Conservation (phyloP, 768 basidiomycete genomes). For the Coprinopsis strossmayeri region DNA sequence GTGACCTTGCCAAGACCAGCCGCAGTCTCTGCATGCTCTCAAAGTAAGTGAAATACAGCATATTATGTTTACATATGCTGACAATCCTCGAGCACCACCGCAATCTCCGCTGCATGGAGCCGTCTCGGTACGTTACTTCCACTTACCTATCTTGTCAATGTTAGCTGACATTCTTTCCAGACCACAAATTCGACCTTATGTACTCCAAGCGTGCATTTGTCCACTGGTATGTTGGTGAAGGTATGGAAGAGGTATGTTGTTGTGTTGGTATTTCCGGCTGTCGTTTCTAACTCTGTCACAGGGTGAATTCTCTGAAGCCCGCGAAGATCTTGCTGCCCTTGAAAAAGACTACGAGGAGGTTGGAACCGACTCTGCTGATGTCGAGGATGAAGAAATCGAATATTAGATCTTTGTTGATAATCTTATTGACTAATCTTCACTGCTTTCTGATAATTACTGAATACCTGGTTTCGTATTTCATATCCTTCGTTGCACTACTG, state of each 20-base stretch:
- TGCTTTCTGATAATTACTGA: not conserved
- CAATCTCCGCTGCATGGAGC: slow-evolving; percentile 92
- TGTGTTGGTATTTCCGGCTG: not conserved
- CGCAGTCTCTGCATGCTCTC: slow-evolving; percentile 98
- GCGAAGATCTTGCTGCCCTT: slow-evolving; percentile 95
- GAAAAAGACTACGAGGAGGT: slow-evolving; percentile 96
- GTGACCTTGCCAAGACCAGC: slow-evolving; percentile 90
- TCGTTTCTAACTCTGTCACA: not conserved
- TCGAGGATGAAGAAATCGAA: slow-evolving; percentile 52
- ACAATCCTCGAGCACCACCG: slow-evolving; percentile 50
- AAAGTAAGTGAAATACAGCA: slow-evolving; percentile 34
- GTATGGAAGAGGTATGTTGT: slow-evolving; percentile 78
- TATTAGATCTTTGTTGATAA: not conserved
- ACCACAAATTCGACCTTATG: slow-evolving; percentile 97
- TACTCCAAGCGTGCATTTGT: slow-evolving; percentile 94
- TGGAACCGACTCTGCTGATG: slow-evolving; percentile 69
- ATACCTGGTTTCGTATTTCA: not conserved
- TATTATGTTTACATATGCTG: no score
- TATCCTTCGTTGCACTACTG: not conserved
- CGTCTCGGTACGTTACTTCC: slow-evolving; percentile 39
- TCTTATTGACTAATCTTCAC: slow-evolving; percentile 2
- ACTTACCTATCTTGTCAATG: not conserved
- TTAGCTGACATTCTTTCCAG: slow-evolving; percentile 20
- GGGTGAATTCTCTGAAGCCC: slow-evolving; percentile 97
- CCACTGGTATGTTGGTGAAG: slow-evolving; percentile 96